A percentile compares a stretch with the other conserved stretches of the same genome.
Conservation (phyloP, 257 asterid species). For the Petunia axillaris region DNA sequence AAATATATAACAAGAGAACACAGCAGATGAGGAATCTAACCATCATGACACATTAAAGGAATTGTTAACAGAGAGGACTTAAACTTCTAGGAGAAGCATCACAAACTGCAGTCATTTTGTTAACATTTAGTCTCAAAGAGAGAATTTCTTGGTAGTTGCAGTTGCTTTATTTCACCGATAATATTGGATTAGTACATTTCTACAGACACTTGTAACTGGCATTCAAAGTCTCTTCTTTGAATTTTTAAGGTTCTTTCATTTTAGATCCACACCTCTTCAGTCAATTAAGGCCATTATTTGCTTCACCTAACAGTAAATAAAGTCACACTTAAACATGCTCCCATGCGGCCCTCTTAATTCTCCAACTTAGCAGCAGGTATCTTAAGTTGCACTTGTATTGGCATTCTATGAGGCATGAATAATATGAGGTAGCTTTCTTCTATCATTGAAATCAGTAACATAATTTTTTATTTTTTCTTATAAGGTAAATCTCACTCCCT, state of each 20-base stretch:
- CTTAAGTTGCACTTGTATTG: neutral
- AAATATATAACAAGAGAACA: neutral
- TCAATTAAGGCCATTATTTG: neutral
- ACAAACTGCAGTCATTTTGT: neutral
- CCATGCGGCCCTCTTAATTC: neutral
- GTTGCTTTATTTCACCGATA: neutral
- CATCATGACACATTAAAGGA: neutral
- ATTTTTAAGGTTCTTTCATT: neutral
- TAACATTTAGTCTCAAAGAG: neutral
- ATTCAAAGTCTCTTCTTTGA: neutral
- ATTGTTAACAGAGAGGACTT: neutral
- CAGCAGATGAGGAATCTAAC: neutral
- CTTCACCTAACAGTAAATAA: neutral
- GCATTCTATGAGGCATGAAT: neutral
- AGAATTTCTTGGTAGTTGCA: neutral
- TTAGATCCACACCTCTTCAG: neutral
- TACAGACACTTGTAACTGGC: neutral
- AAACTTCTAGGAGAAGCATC: neutral
- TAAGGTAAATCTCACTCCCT: neutral
- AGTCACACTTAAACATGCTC: neutral
- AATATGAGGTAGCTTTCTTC: neutral
- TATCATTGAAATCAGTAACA: neutral
- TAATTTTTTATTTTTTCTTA: neutral
- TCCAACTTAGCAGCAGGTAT: conserved; percentile 3
- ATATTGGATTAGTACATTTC: neutral